phyloP scores from a whole-genome alignment of 2,329 filamentous ascomycete genomes.

The Epichloe coenophiala region DNA sequence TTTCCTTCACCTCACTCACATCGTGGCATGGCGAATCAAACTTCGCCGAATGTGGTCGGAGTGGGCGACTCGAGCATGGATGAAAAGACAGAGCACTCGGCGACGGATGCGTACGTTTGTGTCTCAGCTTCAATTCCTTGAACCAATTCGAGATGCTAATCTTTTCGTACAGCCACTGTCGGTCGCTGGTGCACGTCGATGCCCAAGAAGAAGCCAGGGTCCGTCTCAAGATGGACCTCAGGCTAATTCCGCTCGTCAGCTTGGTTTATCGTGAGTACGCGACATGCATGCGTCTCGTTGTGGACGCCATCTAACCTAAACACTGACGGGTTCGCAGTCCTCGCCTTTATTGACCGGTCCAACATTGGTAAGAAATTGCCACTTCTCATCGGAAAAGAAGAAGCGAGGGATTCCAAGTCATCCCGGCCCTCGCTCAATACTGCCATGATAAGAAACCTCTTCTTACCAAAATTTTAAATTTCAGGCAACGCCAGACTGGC shows the following conservation, averaged over 20 bases:
- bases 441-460: background rate
- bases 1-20: background rate
- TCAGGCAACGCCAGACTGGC: constrained; percentile 45
- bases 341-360: constrained; percentile 47
- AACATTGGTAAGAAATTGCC: constrained; percentile 41
- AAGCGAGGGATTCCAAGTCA: background rate
- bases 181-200: constrained; percentile 24
- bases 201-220: constrained; percentile 40
- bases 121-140: too few species aligned
- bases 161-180: too few species aligned
- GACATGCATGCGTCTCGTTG: background rate
- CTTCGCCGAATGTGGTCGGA: too few species aligned
- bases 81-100: background rate
- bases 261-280: constrained; percentile 39
- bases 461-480: too few species aligned
- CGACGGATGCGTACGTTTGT: background rate
- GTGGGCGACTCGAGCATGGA: background rate
- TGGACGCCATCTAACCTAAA: background rate
- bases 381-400: background rate
- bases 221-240: constrained; percentile 49
- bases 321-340: constrained; percentile 3
- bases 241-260: constrained; percentile 49
- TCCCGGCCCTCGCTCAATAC: background rate
- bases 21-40: too few species aligned
- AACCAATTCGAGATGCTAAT: too few species aligned